Base-by-base conservation (phyloP, 2,329 filamentous ascomycete genomes). In the Scolecobasidium constrictum region DNA sequence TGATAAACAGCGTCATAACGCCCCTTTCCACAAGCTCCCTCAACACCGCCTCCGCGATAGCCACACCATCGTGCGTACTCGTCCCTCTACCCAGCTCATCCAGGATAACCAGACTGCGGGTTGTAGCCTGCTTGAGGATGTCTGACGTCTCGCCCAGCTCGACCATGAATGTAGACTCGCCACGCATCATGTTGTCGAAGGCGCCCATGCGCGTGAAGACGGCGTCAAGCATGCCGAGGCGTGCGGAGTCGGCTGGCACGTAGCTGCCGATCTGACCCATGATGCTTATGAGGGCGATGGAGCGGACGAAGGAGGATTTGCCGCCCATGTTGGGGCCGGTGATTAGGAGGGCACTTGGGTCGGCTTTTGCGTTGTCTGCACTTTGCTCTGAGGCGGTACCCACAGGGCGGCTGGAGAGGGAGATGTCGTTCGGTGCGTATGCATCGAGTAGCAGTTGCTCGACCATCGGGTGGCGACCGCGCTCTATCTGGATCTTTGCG, bases 271-370 rank as follows among this genome's bases (percentile, higher is more conserved):
- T 83, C 58, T 98, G 92, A 5, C 86, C 87, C 68, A 98, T 88
- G 54, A 98, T 88, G 38, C 83, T 77, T 48, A 96, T 86, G 5
- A 98, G 77, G 7, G 92, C 90, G 35, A 94, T 79, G 50, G 88
- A 85, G 42, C 92, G 86, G 17, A 98, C 90, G 60, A 94, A 98
- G 45, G 83, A 92, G n/a, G 86, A 94, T 59, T 98, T 98, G 44
- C 92, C 92, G 54, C 92, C 92, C 92, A 98, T 98, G 66, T 98
- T 98, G 21, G 92, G 92, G 0, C 92, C 92, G 0, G 92, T 98
- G 53, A 98, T 81, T 44, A 96, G 80, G 51, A 95, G 76, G 2
- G 86, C 86, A 4, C 84, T 73, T 0, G 78, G 75, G 1, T 69
- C 58, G 1, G 77, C 72, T 3, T 78, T 60, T 2, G 44, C 42